Evolutionary conservation across 257 asterid species (phyloP), one percentile per base, ranked within the genome.

Genomic region (Nicotiana obtusifolia): DNA sequence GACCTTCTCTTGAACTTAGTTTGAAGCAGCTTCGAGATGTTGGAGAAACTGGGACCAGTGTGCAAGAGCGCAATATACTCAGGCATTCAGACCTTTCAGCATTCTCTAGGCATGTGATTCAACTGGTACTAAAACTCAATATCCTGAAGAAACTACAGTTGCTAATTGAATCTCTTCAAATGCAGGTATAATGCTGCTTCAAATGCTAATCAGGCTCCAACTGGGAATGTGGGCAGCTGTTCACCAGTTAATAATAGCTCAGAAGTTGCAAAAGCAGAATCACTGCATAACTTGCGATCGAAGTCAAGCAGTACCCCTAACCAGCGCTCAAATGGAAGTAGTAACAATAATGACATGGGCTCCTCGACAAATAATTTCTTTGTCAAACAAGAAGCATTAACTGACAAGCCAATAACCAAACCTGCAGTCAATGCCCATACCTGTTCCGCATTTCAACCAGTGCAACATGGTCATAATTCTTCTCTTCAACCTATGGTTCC

Each of bases 81-180:
- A 86, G 87, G 79, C 92, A 83, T 76, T 89, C 92, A 9, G 89
- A 82, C 60, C 88, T 82, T 49, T 89, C 92, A 15, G 92, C 92
- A 14, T 89, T 89, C 80, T 87, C 90, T 81, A 89, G 92, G 92
- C 85, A 78, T 1, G 78, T 2, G 68, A 53, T 49, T 49, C 31
- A 24, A 52, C 26, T 22, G 61, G 69, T 22, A 78, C 75, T 68
- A 64, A 54, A 67, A 60, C 61, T 28, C 5, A 64, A 59, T 41
- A 53, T 14, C 41, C 78, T 22, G 41, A 80, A 82, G 33, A 49
- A 44, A 37, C 75, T 35, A 14, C 52, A 47, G 33, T 20, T 59
- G 44, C 69, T 24, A 3, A 33, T 77, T 57, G 66, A 15, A 19
- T 77, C 22, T 64, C 77, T 13, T 59, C 62, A 7, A 83, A 77